A percentile compares a stretch with the other conserved stretches of the same genome.
Evolutionary conservation across 768 basidiomycete species (phyloP).

Genomic region (Termitomyces eurrhizus): DNA sequence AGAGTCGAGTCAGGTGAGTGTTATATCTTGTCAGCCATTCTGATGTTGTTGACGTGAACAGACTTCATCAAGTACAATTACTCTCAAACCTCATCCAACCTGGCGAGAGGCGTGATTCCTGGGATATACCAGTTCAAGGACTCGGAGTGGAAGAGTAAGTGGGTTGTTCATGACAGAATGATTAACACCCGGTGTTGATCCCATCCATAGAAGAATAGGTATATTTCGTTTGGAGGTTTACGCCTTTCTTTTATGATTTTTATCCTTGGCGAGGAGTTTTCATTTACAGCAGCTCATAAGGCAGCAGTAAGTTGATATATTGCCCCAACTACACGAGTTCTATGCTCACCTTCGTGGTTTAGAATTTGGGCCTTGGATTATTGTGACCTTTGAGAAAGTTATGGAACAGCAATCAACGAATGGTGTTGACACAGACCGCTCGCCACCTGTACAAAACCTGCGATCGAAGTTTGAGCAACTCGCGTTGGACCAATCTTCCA

Average conservation of each 20-base stretch:
- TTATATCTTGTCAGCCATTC: neutral
- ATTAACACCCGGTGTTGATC: neutral
- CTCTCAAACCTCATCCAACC: neutral
- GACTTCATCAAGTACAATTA: neutral
- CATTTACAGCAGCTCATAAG: neutral
- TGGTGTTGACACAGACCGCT: slow-evolving; percentile 50
- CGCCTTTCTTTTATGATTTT: neutral
- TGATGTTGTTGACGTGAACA: neutral
- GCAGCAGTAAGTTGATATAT: neutral
- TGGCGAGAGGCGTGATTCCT: neutral
- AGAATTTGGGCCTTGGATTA: neutral
- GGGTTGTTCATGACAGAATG: neutral
- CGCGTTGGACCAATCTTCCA: slow-evolving; percentile 28
- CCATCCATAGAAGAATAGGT: neutral
- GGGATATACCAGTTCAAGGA: neutral
- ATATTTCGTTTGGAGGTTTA: neutral
- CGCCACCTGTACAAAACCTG: slow-evolving; percentile 65
- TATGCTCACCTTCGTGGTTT: neutral
- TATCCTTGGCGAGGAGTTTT: neutral
- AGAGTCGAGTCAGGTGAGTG: neutral
- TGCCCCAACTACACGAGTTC: neutral
- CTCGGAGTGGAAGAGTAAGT: neutral
- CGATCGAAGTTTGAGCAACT: slow-evolving; percentile 70
- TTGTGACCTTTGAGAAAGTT: neutral
- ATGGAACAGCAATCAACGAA: slow-evolving; percentile 7